A percentile compares a stretch with the other conserved stretches of the same genome.
Conservation (phyloP, 1,284 basidiomycete genomes). For the Fomitopsis betulina region DNA sequence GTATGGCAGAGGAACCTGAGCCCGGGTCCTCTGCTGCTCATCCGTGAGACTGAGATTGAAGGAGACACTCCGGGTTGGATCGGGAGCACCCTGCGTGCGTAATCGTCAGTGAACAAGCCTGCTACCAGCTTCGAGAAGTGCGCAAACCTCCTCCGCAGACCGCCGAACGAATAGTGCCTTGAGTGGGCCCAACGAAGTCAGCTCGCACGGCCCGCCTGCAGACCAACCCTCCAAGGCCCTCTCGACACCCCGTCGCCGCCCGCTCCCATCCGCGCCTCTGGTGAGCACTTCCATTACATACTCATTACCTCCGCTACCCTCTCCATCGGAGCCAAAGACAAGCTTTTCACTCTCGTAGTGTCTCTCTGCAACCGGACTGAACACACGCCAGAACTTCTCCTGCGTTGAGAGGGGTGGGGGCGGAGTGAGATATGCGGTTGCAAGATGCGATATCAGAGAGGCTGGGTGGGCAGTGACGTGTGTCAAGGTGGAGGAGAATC, state of each 20-base stretch:
- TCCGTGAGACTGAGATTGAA: slow-evolving; percentile 88
- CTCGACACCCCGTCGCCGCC: slow-evolving; percentile 50
- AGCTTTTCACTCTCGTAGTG: slow-evolving; percentile 53
- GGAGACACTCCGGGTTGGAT: slow-evolving; percentile 63
- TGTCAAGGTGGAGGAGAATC: slow-evolving; percentile 62
- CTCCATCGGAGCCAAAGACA: slow-evolving; percentile 51
- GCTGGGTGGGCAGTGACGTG: slow-evolving; percentile 67
- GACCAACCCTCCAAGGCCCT: slow-evolving; percentile 64
- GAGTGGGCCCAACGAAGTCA: slow-evolving; percentile 45
- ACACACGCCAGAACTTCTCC: slow-evolving; percentile 74
- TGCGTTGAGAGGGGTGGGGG: slow-evolving; percentile 59
- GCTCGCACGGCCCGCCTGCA: slow-evolving; percentile 31
- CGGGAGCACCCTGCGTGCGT: slow-evolving; percentile 32
- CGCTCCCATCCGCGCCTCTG: slow-evolving; percentile 36
- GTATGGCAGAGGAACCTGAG: slow-evolving; percentile 83
- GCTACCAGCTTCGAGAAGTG: neutral
- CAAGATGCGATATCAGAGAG: slow-evolving; percentile 56
- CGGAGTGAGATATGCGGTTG: slow-evolving; percentile 59
- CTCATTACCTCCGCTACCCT: slow-evolving; percentile 45
- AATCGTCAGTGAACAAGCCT: neutral
- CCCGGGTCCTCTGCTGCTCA: slow-evolving; percentile 75
- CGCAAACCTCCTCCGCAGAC: slow-evolving; percentile 37
- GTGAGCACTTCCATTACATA: slow-evolving; percentile 62
- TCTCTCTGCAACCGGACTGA: slow-evolving; percentile 62
- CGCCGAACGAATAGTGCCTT: slow-evolving; percentile 42